Evolutionary conservation across 495 filamentous ascomycete species (phyloP), one percentile per base, ranked within the genome.

Genomic region (Aspergillus ostianus): DNA sequence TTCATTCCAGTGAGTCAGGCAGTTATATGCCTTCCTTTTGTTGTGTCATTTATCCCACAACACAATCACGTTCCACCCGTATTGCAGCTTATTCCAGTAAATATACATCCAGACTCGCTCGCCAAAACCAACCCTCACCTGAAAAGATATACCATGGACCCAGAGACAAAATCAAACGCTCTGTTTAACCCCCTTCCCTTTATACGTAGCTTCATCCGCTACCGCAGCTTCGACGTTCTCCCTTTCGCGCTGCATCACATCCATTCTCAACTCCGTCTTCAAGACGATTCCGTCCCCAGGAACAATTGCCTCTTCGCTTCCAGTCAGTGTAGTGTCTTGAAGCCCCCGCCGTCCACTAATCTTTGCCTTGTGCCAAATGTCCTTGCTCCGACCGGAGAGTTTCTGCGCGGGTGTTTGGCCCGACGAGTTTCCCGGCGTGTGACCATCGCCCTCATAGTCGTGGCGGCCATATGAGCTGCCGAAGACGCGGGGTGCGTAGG

Each of bases 251-350:
- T 52, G 50, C 50, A 17, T 27, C 5, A 49, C 47, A 52, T 52
- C 50, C 50, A 52, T 52, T 4, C 27, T 21, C 12, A 52, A 27
- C 26, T 52, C 50, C 10, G 50, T 52, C 50, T 52, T 52, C 50
- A 52, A 13, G 21, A 52, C 26, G n/a, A 52, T 52, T 8, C 50
- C 50, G 26, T 29, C 23, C 27, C 26, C 50, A 3, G 50, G 50
- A n/a, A 52, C 50, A 52, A 52, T 52, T 9, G 50, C 50, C 23
- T 52, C 50, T 27, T 52, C 50, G 26, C 50, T 52, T 2, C 50
- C 50, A 27, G 21, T 27, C 17, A 52, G 50, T 9, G 26, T 52
- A 0, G 50, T 52, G 30, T 52, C 50, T 7, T 52, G 50, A 21
- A 52, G 50, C 2, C 50, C 50, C 2, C 50, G 50, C 6, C 50